These are phyloP conservation scores for Fusarium sp. DNA, from an alignment of 2,329 filamentous ascomycete genomes.

Conservation along the genomic window DNA sequence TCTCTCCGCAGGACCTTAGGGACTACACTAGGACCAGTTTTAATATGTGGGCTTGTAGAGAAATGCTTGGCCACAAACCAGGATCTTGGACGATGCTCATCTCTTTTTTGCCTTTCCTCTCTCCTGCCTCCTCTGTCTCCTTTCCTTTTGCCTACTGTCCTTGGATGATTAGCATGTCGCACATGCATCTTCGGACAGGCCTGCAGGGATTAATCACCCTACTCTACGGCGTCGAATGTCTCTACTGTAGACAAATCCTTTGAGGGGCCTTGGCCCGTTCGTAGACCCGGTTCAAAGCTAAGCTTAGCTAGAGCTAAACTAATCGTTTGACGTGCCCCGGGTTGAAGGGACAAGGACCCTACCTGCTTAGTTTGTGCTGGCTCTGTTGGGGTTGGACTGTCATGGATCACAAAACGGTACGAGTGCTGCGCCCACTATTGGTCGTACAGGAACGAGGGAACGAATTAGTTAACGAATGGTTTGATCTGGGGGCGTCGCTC, in stretches of 20 bases:
- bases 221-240: neutral
- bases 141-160: neutral
- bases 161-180: neutral
- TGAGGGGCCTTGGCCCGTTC: conserved; percentile 4
- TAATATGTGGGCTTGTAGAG: conserved; percentile 4
- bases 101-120: neutral
- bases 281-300: neutral
- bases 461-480: neutral
- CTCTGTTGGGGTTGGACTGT: neutral
- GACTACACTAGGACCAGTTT: neutral
- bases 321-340: conserved; percentile 10
- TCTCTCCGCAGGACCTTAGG: neutral
- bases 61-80: conserved; percentile 1
- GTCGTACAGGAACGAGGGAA: neutral
- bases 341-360: neutral
- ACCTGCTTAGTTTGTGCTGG: neutral
- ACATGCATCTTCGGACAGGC: neutral
- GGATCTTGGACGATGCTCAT: conserved; percentile 5
- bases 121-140: neutral
- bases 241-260: neutral
- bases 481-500: neutral
- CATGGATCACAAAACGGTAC: conserved; percentile 5
- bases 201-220: neutral
- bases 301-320: conserved; percentile 4
- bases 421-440: neutral